Evolutionary conservation across 192 early-diverging fungal species (phyloP), one percentile per base, ranked within the genome.

Genomic region (Paraglomus occultum): DNA sequence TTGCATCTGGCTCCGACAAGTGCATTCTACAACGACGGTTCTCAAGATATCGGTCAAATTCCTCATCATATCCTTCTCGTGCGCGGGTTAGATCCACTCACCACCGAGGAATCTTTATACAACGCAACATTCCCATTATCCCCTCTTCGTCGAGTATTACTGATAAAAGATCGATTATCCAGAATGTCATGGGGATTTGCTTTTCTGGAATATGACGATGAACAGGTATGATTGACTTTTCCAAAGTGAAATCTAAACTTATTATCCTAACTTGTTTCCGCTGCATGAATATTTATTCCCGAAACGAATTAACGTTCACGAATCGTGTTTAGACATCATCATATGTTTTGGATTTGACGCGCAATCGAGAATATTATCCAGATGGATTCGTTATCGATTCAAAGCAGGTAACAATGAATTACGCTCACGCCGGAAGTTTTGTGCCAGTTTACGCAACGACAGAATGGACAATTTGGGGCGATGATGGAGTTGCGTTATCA

Each of bases 111-210:
- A 50, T 71, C 67, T 40, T 67, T 91, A 22, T 80, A 77, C 68
- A 60, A 69, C 22, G 58, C 80, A 1, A 17, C 17, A 4, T n/a
- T 38, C 11, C 71, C 60, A 31, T 47, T 74, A 9, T 81, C 75
- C 31, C 64, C 78, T 14, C 58, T 82, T 0, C 69, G 68, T 40
- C 68, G 82, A 12, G 76, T 84, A 10, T 73, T 88, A 46, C 45
- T 89, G 20, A 78, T 86, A 22, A 81, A 82, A 18, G 89, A 89
- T 48, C 73, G 88, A 46, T 48, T 73, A 39, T 85, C 82, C 8
- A 75, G 77, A 42, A 82, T 89, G 58, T 81, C 81, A 31, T 85
- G 79, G 71, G 88, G 88, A 4, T 90, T 86, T 71, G 87, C 83
- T 42, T 90, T 90, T 74, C 70, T 80, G 15, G 85, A 88, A 64